Conservation (phyloP, 805 yeast genomes). For the Candida jianshihensis region DNA sequence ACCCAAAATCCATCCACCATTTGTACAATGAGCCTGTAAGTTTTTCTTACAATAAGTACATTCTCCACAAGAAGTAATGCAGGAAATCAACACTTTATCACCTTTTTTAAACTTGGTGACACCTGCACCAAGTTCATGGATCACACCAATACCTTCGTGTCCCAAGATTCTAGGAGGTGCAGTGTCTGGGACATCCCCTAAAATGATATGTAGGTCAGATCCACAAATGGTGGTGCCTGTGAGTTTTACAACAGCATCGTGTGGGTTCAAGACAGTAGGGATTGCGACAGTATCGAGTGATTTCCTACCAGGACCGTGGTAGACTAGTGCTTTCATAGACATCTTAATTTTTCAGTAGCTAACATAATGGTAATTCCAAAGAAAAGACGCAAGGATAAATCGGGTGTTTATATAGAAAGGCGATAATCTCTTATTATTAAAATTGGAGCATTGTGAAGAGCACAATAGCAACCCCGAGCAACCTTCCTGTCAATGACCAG, state of each 20-base stretch:
- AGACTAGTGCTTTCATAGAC: constrained; percentile 41
- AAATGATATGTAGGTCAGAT: constrained; percentile 53
- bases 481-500: too few species aligned
- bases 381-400: too few species aligned
- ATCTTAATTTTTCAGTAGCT: too few species aligned
- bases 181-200: constrained; percentile 53
- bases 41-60: constrained; percentile 50
- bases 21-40: constrained; percentile 54
- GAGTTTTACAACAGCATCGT: constrained; percentile 52
- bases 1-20: constrained; percentile 48
- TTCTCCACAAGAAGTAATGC: constrained; percentile 55
- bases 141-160: constrained; percentile 55
- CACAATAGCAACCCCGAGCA: too few species aligned
- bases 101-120: constrained; percentile 46
- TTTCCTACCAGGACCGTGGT: constrained; percentile 36
- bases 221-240: constrained; percentile 59
- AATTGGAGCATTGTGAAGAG: too few species aligned
- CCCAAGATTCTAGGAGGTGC: constrained; percentile 45
- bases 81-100: constrained; percentile 57
- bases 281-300: constrained; percentile 31
- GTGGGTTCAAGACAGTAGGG: constrained; percentile 38
- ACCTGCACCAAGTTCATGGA: constrained; percentile 40
- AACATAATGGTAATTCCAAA: background rate
- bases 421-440: too few species aligned
- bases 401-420: too few species aligned